These are phyloP conservation scores for Fusarium sulawesiense DNA, from an alignment of 2,329 filamentous ascomycete genomes.

Conservation along the genomic window DNA sequence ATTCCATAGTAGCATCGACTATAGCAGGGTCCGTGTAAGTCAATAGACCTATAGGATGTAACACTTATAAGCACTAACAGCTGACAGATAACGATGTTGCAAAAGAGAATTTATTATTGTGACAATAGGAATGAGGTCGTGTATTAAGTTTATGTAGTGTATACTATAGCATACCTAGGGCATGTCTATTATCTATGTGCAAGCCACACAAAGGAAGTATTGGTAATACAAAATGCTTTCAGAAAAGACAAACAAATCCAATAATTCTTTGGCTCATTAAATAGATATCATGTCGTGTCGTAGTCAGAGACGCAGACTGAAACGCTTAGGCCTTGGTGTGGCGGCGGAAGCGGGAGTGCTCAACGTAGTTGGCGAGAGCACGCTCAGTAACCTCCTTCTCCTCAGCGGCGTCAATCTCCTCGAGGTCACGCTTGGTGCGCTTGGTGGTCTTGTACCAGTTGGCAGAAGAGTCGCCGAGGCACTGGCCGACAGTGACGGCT, in stretches of 20 bases:
- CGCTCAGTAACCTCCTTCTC: slow-evolving; percentile 21
- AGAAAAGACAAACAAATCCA: slow-evolving; percentile 14
- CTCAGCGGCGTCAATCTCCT: slow-evolving; percentile 4
- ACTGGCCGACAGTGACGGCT: slow-evolving; percentile 46
- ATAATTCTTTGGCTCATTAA: slow-evolving; percentile 18
- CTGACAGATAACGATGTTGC: background rate
- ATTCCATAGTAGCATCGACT: background rate
- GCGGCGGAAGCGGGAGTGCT: slow-evolving; percentile 30
- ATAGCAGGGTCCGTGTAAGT: background rate
- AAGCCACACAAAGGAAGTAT: slow-evolving; percentile 13
- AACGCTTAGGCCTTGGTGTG: slow-evolving; percentile 8
- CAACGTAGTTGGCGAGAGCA: slow-evolving; percentile 16
- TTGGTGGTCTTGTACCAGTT: slow-evolving; percentile 34
- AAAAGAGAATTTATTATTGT: background rate
- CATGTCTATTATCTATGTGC: slow-evolving; percentile 27
- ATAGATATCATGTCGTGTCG: background rate
- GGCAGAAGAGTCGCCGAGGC: slow-evolving; percentile 34
- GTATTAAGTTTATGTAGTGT: slow-evolving; percentile 3
- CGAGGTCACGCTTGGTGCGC: slow-evolving; percentile 29
- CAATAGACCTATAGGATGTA: slow-evolving; percentile 6
- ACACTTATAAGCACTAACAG: slow-evolving; percentile 1
- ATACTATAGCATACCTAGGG: background rate
- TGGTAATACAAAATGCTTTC: slow-evolving; percentile 7
- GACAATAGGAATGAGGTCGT: background rate
- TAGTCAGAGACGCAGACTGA: background rate